A percentile compares a stretch with the other conserved stretches of the same genome.
Evolutionary conservation across 2,329 filamentous ascomycete species (phyloP).

Genomic region (Penicillium griseofulvum): DNA sequence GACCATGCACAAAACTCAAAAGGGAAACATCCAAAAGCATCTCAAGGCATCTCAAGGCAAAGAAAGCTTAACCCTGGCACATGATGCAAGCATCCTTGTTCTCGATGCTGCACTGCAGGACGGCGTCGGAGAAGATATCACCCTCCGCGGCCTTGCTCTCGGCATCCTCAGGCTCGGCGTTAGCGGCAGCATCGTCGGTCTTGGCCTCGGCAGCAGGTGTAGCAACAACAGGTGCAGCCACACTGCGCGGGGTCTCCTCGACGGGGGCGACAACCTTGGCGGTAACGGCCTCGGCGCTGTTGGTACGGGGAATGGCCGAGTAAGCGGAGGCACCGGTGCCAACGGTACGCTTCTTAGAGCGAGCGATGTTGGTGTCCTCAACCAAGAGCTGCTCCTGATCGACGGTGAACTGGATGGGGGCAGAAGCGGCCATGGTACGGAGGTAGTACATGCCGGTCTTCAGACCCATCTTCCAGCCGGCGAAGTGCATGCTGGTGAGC

Average conservation of each 20-base stretch:
- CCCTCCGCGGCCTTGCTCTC: conserved; percentile 73
- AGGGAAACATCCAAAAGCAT: conserved; percentile 16
- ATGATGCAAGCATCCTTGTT: conserved; percentile 93
- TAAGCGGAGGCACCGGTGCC: conserved; percentile 58
- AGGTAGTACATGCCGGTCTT: conserved; percentile 99
- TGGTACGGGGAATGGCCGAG: conserved; percentile 63
- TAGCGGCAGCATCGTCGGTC: conserved; percentile 63
- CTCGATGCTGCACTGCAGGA: conserved; percentile 91
- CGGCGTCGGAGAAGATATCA: conserved; percentile 94
- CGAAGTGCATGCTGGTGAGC: conserved; percentile 99
- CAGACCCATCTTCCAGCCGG: conserved; percentile 97
- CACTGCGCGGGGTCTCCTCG: conserved; percentile 25
- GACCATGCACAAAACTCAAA: conserved; percentile 13
- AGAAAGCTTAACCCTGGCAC: conserved; percentile 76
- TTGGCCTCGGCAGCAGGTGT: conserved; percentile 62
- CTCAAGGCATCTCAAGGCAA: no score
- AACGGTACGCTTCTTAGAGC: conserved; percentile 66
- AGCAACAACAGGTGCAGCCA: conserved; percentile 63
- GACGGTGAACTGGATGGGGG: conserved; percentile 98
- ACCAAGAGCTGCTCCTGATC: conserved; percentile 93
- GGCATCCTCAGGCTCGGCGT: conserved; percentile 62
- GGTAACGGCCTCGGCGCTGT: conserved; percentile 62
- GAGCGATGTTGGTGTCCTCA: conserved; percentile 73
- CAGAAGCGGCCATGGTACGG: conserved; percentile 92
- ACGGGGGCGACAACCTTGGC: conserved; percentile 44